Evolutionary conservation across 148 eudicot genomes (phyloP), one percentile per base, ranked within the genome.

Genomic region (Dianthus caryophyllus): DNA sequence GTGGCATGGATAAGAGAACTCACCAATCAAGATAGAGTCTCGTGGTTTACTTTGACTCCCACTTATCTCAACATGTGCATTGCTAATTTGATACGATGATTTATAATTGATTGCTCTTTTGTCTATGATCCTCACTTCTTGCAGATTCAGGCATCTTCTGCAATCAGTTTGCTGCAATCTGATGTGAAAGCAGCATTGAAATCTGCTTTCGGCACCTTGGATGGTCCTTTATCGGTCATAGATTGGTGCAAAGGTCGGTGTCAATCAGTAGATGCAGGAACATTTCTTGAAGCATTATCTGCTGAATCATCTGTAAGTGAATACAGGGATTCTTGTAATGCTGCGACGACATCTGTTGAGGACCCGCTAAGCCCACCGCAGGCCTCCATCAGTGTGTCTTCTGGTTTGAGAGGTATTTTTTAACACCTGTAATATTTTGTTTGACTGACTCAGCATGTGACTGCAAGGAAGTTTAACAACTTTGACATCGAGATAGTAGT

Each of bases 171-270:
- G 79, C 83, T 94, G 68, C 97, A 86, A 71, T 81, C 96, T 22
- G 99, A 94, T 66, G 79, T 94, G 22, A 90, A 77, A 77, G 65
- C 85, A 69, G 99, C 90, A 20, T 72, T 94, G 73, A 88, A 82
- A 81, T 86, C 97, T 76, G 90, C 97, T 25, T 94, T 94, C 77
- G 79, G 86, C 56, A 77, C 81, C 80, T 80, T 76, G 71, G 97
- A 94, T 76, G 99, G 99, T 59, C 99, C 97, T 69, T 71, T 94
- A 69, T 73, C 84, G 65, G 90, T 86, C 55, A 83, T 71, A 52
- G 97, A 90, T 82, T 94, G 99, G 99, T 94, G 96, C 79, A 88
- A 77, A 80, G 99, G 90, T 54, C 85, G 88, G 54, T 77, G 75
- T 74, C 91, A 77, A 69, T 83, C 88, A 43, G 77, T 68, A 71